Conservation (phyloP, 2,329 filamentous ascomycete species). For the Triangularia setosa region DNA sequence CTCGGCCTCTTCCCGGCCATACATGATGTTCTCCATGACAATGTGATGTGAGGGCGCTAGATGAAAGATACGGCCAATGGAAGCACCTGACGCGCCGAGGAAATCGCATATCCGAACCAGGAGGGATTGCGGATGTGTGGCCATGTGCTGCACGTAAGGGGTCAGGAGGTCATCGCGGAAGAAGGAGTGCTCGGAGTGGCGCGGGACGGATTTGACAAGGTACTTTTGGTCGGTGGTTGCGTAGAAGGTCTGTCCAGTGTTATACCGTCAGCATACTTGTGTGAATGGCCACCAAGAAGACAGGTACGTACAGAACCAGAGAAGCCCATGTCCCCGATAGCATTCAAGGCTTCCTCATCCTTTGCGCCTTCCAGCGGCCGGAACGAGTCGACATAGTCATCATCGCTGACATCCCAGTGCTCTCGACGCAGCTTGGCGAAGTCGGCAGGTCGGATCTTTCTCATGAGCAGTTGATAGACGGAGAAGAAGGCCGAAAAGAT, state of each 20-base stretch:
- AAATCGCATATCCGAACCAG: conserved; percentile 71
- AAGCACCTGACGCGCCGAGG: conserved; percentile 50
- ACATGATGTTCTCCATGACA: conserved; percentile 72
- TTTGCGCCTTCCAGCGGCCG: conserved; percentile 42
- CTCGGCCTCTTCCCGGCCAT: conserved; percentile 49
- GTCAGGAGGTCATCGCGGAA: conserved; percentile 63
- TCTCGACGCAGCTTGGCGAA: conserved; percentile 50
- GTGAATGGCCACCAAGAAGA: conserved; percentile 5
- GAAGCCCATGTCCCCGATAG: conserved; percentile 68
- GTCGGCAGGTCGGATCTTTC: conserved; percentile 42
- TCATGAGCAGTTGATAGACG: conserved; percentile 46
- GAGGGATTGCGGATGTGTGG: conserved; percentile 53
- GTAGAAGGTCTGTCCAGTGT: conserved; percentile 59
- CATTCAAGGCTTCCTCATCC: conserved; percentile 40
- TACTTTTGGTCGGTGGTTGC: conserved; percentile 62
- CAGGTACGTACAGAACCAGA: conserved; percentile 56
- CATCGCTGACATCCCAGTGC: conserved; percentile 33
- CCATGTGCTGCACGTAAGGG: conserved; percentile 63
- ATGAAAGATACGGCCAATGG: conserved; percentile 57
- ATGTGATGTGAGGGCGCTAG: conserved; percentile 67
- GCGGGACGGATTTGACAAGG: conserved; percentile 67
- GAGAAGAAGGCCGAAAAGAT: conserved; percentile 47
- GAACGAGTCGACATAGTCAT: conserved; percentile 39
- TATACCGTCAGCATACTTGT: background rate
- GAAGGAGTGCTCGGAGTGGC: conserved; percentile 66